Percentiles rank a stretch among this genome's conserved stretches.
These are phyloP conservation scores for Herpotrichia juniperi DNA, from an alignment of 2,329 filamentous ascomycete genomes.

Conservation along the genomic window DNA sequence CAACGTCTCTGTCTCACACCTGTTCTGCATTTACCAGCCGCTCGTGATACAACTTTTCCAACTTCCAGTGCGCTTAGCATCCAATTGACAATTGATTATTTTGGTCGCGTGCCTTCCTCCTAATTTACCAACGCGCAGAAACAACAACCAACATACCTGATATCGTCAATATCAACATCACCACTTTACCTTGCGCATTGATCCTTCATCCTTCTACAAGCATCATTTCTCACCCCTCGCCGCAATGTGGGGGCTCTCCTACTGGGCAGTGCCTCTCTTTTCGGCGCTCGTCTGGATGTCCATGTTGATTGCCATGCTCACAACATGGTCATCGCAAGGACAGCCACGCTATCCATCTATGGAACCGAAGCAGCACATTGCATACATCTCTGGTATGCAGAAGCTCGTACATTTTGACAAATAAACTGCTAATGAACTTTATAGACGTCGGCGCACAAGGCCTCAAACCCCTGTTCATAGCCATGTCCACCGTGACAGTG, in stretches of 20 bases:
- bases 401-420: too few species aligned
- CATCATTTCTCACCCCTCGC: neutral
- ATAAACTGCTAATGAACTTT: too few species aligned
- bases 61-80: neutral
- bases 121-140: too few species aligned
- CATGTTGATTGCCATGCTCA: constrained; percentile 72
- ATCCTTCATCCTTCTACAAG: neutral
- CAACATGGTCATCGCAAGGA: constrained; percentile 70
- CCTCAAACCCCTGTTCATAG: constrained; percentile 80
- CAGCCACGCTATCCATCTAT: constrained; percentile 67
- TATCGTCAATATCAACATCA: neutral
- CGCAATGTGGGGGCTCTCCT: constrained; percentile 51
- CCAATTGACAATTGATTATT: neutral
- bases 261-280: constrained; percentile 71
- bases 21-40: neutral
- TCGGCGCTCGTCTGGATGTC: constrained; percentile 60
- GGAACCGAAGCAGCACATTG: constrained; percentile 63
- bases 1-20: neutral
- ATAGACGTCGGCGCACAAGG: constrained; percentile 62
- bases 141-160: neutral
- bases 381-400: constrained; percentile 71
- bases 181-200: neutral
- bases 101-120: neutral
- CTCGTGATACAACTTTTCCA: neutral
- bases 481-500: constrained; percentile 72